Percentiles rank a stretch among this genome's conserved stretches.
Evolutionary conservation across 192 early-diverging fungal genomes (phyloP).

Genomic region (Coemansia sp.): DNA sequence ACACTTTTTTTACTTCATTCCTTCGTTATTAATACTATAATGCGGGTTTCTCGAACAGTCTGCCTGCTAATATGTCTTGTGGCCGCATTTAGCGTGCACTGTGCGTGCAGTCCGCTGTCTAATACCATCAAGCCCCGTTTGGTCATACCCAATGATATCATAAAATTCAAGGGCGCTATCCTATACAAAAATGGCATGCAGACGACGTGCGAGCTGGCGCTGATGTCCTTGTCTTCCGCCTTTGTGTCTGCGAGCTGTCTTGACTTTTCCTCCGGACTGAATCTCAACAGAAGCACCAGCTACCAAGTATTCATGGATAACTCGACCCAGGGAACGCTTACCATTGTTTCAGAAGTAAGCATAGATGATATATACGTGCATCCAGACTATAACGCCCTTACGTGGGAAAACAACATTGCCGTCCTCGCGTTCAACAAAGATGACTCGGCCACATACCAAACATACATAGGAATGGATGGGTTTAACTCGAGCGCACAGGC

Average conservation of each 20-base stretch:
- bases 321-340: not conserved
- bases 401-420: constrained; percentile 45
- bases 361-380: constrained; percentile 21
- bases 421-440: constrained; percentile 19
- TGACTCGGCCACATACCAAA: not conserved
- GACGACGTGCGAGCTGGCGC: constrained; percentile 32
- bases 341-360: not conserved
- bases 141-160: constrained; percentile 4
- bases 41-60: not conserved
- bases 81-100: not conserved
- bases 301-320: constrained; percentile 28
- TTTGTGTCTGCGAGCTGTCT: constrained; percentile 32
- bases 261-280: constrained; percentile 3
- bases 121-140: not conserved
- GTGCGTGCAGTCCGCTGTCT: not conserved
- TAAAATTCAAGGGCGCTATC: constrained; percentile 10
- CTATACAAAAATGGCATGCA: constrained; percentile 22
- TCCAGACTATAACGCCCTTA: constrained; percentile 15
- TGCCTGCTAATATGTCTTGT: constrained; percentile 2
- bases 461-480: constrained; percentile 9
- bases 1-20: not conserved
- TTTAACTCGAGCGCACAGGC: not conserved
- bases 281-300: constrained; percentile 4
- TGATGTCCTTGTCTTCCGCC: constrained; percentile 17
- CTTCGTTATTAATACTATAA: not conserved